Conservation (phyloP, 768 basidiomycete species). For the Lactarius pseudohatsudake region DNA sequence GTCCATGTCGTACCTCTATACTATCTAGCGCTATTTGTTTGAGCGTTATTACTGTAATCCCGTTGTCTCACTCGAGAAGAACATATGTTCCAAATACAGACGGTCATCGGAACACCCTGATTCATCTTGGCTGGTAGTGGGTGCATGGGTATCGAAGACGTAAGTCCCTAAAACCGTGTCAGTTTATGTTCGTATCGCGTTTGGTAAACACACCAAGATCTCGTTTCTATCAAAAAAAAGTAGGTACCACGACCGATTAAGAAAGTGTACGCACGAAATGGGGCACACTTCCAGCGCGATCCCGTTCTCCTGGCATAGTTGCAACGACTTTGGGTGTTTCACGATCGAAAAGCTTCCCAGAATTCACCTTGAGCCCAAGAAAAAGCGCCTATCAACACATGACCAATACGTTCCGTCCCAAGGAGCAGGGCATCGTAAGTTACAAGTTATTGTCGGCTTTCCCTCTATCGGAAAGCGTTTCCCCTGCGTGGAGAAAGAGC, state of each 20-base stretch:
- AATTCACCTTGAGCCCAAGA: background rate
- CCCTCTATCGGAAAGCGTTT: constrained; percentile 76
- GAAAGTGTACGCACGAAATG: constrained; percentile 61
- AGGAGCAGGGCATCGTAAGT: constrained; percentile 77
- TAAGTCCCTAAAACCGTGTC: constrained; percentile 51
- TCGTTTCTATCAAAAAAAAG: constrained; percentile 56
- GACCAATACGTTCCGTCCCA: constrained; percentile 78
- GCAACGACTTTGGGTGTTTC: constrained; percentile 73
- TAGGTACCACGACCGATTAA: constrained; percentile 6
- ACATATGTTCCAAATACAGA: constrained; percentile 58
- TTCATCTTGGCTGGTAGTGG: constrained; percentile 71
- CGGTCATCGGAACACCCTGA: constrained; percentile 72
- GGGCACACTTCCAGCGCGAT: constrained; percentile 78
- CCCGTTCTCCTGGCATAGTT: constrained; percentile 58
- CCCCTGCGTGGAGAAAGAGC: constrained; percentile 79
- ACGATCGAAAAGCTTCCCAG: constrained; percentile 63
- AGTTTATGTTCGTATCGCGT: constrained; percentile 2
- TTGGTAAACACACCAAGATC: constrained; percentile 49
- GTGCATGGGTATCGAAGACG: constrained; percentile 79
- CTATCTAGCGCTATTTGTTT: constrained; percentile 66
- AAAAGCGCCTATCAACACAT: constrained; percentile 32
- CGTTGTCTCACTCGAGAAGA: constrained; percentile 67
- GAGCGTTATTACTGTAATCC: constrained; percentile 62
- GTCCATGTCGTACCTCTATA: constrained; percentile 44
- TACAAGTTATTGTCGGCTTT: constrained; percentile 69